Percentiles rank a stretch among this genome's conserved stretches.
These are phyloP conservation scores for Leptodermis oblonga DNA, from an alignment of 257 asterid genomes.

Conservation along the genomic window DNA sequence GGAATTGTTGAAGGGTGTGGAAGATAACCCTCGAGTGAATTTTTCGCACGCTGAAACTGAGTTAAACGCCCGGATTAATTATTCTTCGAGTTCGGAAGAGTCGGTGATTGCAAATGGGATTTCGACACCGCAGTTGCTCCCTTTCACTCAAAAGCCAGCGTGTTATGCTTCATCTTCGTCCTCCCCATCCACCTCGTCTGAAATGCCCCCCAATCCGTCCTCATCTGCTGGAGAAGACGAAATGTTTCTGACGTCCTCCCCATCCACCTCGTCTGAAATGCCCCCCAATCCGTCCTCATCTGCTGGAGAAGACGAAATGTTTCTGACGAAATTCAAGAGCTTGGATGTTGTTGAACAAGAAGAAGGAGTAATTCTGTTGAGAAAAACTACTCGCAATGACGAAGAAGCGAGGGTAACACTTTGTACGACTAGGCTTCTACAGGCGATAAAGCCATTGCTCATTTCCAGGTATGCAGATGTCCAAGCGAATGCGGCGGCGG, in stretches of 20 bases:
- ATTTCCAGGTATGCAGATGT: conserved; percentile 58
- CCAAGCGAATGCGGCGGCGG: conserved; percentile 73
- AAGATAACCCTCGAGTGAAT: conserved; percentile 39
- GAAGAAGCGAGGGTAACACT: conserved; percentile 59
- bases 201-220: conserved; percentile 40
- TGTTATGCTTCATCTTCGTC: conserved; percentile 72
- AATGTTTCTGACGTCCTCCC: conserved; percentile 37
- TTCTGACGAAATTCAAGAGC: conserved; percentile 36
- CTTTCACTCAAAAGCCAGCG: conserved; percentile 63
- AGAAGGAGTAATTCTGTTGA: conserved; percentile 57
- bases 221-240: conserved; percentile 43
- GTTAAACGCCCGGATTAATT: conserved; percentile 32
- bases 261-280: conserved; percentile 66
- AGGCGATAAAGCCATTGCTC: conserved; percentile 52
- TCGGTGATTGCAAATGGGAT: conserved; percentile 66
- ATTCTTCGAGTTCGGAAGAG: conserved; percentile 65
- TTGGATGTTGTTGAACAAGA: conserved; percentile 72
- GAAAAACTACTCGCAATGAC: conserved; percentile 55
- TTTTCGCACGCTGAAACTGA: conserved; percentile 58
- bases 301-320: conserved; percentile 40
- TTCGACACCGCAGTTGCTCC: conserved; percentile 45
- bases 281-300: conserved; percentile 38
- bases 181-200: conserved; percentile 70
- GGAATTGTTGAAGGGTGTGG: conserved; percentile 42
- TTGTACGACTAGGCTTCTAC: conserved; percentile 60